Percentiles rank a stretch among this genome's conserved stretches.
These are phyloP conservation scores for Boechera stricta DNA, from an alignment of 345 rosid genomes.

Conservation along the genomic window DNA sequence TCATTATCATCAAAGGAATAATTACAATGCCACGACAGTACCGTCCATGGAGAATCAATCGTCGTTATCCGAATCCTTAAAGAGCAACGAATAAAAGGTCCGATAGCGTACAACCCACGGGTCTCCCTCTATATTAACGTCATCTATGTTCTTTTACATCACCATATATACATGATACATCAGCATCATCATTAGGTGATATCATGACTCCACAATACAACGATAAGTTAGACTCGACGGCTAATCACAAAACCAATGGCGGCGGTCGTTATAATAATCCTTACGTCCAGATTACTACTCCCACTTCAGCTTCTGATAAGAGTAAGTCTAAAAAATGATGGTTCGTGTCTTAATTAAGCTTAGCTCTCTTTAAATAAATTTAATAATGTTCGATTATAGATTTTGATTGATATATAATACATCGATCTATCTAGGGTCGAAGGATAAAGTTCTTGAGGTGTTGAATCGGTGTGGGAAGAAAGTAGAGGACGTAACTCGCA, in stretches of 20 bases:
- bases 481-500: constrained; percentile 60
- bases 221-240: not conserved
- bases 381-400: not conserved
- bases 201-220: constrained; percentile 31
- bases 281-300: constrained; percentile 52
- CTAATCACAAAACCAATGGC: constrained; percentile 32
- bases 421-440: constrained; percentile 52
- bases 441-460: constrained; percentile 52
- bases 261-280: constrained; percentile 47
- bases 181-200: not conserved
- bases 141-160: not conserved
- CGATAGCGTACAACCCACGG: constrained; percentile 33
- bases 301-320: constrained; percentile 45
- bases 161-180: not conserved
- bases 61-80: constrained; percentile 10
- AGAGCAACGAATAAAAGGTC: constrained; percentile 9
- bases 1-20: constrained; percentile 1
- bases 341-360: not conserved
- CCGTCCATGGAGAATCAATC: constrained; percentile 7
- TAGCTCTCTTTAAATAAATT: not conserved
- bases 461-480: constrained; percentile 67
- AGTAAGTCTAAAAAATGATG: constrained; percentile 40
- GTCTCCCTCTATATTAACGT: constrained; percentile 15
- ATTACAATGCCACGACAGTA: not conserved
- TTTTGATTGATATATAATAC: constrained; percentile 3